Evolutionary conservation across 176 grass and related monocot species (phyloP).

Genomic region (Eragrostis curvula): DNA sequence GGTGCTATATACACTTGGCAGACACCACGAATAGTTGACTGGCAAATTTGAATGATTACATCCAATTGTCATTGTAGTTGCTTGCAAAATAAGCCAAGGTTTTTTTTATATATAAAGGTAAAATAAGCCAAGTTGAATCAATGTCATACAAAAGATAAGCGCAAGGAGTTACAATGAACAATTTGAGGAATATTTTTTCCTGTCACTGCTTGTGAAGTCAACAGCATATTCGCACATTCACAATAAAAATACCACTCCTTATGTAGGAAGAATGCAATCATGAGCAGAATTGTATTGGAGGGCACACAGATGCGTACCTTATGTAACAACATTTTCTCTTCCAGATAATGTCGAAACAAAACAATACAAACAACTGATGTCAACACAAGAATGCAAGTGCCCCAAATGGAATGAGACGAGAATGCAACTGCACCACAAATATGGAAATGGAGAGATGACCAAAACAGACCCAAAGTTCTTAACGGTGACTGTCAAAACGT

Average conservation of each 20-base stretch:
- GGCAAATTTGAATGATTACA: background rate
- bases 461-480: background rate
- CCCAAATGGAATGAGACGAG: background rate
- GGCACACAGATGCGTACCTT: background rate
- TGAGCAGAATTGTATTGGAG: background rate
- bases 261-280: background rate
- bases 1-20: constrained; percentile 12
- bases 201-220: constrained; percentile 7
- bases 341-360: background rate
- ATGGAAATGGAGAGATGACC: background rate
- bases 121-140: constrained; percentile 21
- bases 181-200: background rate
- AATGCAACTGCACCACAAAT: background rate
- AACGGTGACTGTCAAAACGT: no score
- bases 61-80: background rate
- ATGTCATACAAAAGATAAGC: background rate
- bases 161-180: background rate
- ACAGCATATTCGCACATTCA: constrained; percentile 9
- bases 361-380: background rate
- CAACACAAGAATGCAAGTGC: background rate
- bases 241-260: no score
- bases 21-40: constrained; percentile 14
- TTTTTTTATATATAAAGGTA: background rate
- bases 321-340: background rate
- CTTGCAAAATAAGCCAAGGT: background rate